A percentile compares a stretch with the other conserved stretches of the same genome.
Conservation (phyloP, 495 filamentous ascomycete genomes). For the Ascodesmis nigricans region DNA sequence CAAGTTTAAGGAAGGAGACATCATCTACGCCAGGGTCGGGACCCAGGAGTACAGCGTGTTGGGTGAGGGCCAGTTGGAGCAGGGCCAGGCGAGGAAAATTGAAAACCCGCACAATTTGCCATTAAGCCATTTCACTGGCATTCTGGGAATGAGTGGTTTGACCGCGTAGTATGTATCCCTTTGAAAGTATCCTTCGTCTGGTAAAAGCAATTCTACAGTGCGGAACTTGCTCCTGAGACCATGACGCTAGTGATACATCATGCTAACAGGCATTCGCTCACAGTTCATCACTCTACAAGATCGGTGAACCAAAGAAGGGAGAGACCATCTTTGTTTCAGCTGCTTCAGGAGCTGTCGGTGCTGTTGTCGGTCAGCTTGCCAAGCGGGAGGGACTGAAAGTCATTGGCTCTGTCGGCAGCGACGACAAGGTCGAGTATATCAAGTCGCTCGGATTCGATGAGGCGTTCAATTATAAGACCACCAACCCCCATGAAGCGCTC, state of each 20-base stretch:
- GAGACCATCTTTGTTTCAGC: conserved; percentile 74
- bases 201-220: not conserved
- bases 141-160: conserved; percentile 71
- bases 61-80: conserved; percentile 8
- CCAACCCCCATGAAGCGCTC: conserved; percentile 46
- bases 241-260: not conserved
- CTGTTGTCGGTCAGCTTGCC: conserved; percentile 64
- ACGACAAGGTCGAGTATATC: conserved; percentile 32
- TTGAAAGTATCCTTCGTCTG: too few species aligned
- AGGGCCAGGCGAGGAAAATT: conserved; percentile 25
- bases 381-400: conserved; percentile 74
- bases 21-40: conserved; percentile 36
- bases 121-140: conserved; percentile 40
- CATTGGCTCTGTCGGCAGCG: conserved; percentile 38
- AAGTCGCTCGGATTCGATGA: conserved; percentile 29
- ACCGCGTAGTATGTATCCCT: conserved; percentile 37
- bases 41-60: conserved; percentile 41
- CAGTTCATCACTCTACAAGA: conserved; percentile 49
- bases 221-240: not conserved
- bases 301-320: conserved; percentile 66
- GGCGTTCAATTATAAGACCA: conserved; percentile 44
- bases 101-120: conserved; percentile 43
- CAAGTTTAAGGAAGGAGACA: conserved; percentile 41
- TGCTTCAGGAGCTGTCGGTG: conserved; percentile 65
- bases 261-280: too few species aligned